Conservation (phyloP, 2,329 filamentous ascomycete species). For the Metarhizium anisopliae region DNA sequence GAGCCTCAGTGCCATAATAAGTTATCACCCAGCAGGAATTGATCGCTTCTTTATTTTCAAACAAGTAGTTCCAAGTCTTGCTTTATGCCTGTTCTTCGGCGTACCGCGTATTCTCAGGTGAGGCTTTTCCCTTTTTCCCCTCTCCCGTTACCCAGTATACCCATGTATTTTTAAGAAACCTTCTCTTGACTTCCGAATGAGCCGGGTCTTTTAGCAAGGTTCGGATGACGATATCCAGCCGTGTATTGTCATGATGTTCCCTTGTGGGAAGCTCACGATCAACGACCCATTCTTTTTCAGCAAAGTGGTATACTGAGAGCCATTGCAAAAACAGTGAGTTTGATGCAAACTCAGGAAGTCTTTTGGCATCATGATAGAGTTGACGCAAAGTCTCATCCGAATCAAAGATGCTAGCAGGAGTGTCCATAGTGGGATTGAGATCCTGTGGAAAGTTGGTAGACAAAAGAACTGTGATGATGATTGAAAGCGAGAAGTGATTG, state of each 20-base stretch:
- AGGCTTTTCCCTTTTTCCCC: not conserved
- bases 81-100: conserved; percentile 1
- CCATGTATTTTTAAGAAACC: not conserved
- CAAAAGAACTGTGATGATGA: too few relatives aligned
- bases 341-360: too few relatives aligned
- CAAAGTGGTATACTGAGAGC: too few relatives aligned
- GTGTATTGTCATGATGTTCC: not conserved
- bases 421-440: too few relatives aligned
- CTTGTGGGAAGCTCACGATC: not conserved
- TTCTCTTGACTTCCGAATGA: too few relatives aligned
- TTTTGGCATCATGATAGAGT: too few relatives aligned
- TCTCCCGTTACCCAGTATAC: not conserved
- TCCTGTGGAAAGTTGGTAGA: too few relatives aligned
- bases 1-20: not conserved
- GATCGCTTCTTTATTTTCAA: not conserved
- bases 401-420: not conserved
- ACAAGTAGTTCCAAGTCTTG: not conserved
- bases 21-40: conserved; percentile 1
- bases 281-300: not conserved
- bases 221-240: not conserved
- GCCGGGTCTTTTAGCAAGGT: not conserved
- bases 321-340: too few relatives aligned
- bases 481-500: too few relatives aligned
- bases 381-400: too few relatives aligned
- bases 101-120: not conserved